phyloP scores from a whole-genome alignment of 768 basidiomycete species.

The Sarcodon sp. region DNA sequence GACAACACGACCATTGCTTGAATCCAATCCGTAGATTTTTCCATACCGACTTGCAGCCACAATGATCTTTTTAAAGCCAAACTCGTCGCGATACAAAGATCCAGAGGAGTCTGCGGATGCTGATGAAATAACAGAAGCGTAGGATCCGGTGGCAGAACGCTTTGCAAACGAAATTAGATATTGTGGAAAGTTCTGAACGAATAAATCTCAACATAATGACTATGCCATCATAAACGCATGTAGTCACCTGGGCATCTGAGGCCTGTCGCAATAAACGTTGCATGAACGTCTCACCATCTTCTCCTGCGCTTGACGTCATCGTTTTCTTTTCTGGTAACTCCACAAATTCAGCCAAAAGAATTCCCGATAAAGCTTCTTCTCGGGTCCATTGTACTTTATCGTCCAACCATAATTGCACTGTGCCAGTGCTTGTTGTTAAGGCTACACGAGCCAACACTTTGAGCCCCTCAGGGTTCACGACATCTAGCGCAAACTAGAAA shows the following conservation, averaged over 20 bases:
- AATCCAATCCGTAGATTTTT: slow-evolving; percentile 75
- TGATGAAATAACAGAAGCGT: slow-evolving; percentile 33
- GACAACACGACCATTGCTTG: slow-evolving; percentile 58
- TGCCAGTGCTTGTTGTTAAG: slow-evolving; percentile 62
- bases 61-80: slow-evolving; percentile 80
- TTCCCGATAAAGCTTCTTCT: slow-evolving; percentile 65
- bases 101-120: slow-evolving; percentile 19
- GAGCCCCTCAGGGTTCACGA: slow-evolving; percentile 23
- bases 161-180: slow-evolving; percentile 54
- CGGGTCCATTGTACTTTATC: slow-evolving; percentile 56
- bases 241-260: slow-evolving; percentile 40
- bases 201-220: background rate
- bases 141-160: slow-evolving; percentile 63
- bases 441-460: slow-evolving; percentile 29
- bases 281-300: slow-evolving; percentile 33
- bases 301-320: slow-evolving; percentile 18
- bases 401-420: slow-evolving; percentile 63
- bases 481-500: slow-evolving; percentile 38
- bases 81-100: slow-evolving; percentile 52
- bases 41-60: slow-evolving; percentile 59
- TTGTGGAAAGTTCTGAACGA: slow-evolving; percentile 47
- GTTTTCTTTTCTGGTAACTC: slow-evolving; percentile 58
- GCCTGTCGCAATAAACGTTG: slow-evolving; percentile 43
- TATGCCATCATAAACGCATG: background rate
- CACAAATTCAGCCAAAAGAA: slow-evolving; percentile 55